Conservation (phyloP, 78 protist species). For the Anaeramoeba ignava region DNA sequence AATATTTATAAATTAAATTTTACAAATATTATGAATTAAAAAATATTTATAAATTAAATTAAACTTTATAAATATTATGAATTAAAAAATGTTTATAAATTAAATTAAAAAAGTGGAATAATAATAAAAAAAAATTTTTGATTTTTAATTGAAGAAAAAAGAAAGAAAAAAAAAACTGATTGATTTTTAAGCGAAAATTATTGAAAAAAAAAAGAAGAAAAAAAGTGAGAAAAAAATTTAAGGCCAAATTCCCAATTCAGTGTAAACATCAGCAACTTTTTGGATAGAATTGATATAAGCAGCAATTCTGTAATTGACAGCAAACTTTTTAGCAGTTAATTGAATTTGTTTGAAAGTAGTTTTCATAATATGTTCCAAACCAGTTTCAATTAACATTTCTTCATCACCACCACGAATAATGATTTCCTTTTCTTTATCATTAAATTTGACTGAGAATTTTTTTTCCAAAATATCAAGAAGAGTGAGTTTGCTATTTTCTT, state of each 20-base stretch:
- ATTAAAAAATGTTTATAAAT: no score
- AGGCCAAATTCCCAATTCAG: neutral
- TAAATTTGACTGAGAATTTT: neutral
- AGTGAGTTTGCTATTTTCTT: conserved; percentile 47
- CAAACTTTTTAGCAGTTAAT: neutral
- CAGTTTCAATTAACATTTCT: neutral
- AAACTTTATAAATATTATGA: no score
- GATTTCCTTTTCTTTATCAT: neutral
- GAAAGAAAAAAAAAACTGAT: no score
- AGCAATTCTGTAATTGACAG: neutral
- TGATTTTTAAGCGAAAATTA: no score
- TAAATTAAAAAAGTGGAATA: no score
- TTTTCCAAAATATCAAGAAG: conserved; percentile 46
- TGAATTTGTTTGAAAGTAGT: neutral
- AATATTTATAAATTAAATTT: no score
- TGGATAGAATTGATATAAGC: neutral
- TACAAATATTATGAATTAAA: no score
- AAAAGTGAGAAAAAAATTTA: no score
- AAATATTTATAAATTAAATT: no score
- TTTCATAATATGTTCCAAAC: neutral
- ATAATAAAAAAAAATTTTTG: no score
- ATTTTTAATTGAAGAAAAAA: no score
- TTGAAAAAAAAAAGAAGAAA: no score
- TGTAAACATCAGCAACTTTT: neutral
- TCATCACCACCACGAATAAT: neutral